phyloP scores from a whole-genome alignment of 352 stramenopile genomes.

The Blastocystis sp. region DNA sequence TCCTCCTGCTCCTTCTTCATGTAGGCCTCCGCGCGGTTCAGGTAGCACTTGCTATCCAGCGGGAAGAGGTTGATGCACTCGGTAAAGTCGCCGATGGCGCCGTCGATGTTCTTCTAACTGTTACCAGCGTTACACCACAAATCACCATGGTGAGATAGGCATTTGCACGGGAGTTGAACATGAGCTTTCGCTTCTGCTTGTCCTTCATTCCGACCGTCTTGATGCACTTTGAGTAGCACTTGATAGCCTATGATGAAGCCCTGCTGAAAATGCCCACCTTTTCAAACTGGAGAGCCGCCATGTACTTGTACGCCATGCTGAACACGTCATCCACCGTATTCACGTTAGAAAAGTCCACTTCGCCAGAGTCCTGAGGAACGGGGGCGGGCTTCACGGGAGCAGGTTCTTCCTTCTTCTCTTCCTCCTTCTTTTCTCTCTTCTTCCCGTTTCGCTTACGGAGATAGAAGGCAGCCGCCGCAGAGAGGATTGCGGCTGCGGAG shows the following conservation, averaged over 20 bases:
- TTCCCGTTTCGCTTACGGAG: constrained; percentile 4
- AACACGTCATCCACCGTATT: neutral
- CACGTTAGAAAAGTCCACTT: neutral
- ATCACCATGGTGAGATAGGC: constrained; percentile 9
- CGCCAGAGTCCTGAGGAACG: neutral
- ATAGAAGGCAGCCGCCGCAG: neutral
- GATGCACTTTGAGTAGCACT: constrained; percentile 29
- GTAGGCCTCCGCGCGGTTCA: constrained; percentile 40
- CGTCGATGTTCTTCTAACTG: constrained; percentile 6
- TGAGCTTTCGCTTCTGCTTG: neutral
- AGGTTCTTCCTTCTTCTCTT: constrained; percentile 7
- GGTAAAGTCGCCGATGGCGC: constrained; percentile 1
- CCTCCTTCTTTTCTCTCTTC: neutral
- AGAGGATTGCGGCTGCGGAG: constrained; percentile 22
- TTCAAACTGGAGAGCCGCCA: neutral
- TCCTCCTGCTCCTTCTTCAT: constrained; percentile 30
- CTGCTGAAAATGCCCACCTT: neutral
- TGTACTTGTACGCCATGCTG: constrained; percentile 1
- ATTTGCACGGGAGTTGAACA: constrained; percentile 19
- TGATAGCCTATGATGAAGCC: constrained; percentile 1
- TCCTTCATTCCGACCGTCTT: constrained; percentile 38
- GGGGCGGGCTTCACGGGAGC: neutral
- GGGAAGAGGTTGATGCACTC: constrained; percentile 36
- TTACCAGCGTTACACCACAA: neutral
- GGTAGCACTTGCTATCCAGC: neutral